phyloP scores from a whole-genome alignment of 2,329 filamentous ascomycete genomes.

The Emmonsiellopsis sp. region DNA sequence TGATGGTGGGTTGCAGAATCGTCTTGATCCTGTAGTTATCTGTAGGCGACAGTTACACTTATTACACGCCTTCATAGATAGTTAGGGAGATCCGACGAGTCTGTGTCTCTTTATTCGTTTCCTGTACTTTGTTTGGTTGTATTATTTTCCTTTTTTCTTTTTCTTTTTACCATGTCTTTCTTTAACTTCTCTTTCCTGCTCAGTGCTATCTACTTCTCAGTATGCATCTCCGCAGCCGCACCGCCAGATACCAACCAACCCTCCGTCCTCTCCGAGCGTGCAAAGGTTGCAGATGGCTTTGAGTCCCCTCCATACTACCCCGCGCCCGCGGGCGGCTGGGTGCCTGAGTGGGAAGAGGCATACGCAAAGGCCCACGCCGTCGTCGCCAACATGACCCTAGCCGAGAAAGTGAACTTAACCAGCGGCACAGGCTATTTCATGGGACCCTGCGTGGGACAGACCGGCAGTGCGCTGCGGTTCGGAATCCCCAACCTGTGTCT shows the following conservation, averaged over 20 bases:
- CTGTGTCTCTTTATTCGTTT: slow-evolving; percentile 10
- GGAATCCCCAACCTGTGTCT: slow-evolving; percentile 64
- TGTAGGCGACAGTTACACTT: too few species aligned
- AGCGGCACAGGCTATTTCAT: slow-evolving; percentile 62
- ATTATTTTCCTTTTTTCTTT: background rate
- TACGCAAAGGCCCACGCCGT: slow-evolving; percentile 60
- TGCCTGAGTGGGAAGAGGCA: slow-evolving; percentile 56
- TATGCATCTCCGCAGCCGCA: background rate
- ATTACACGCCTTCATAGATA: too few species aligned
- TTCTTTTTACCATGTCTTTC: background rate
- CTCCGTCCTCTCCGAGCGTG: background rate
- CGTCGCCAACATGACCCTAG: slow-evolving; percentile 67
- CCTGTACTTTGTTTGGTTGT: slow-evolving; percentile 1
- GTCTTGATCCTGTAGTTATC: too few species aligned
- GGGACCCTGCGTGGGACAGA: slow-evolving; percentile 68
- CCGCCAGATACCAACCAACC: background rate
- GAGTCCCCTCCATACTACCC: slow-evolving; percentile 57
- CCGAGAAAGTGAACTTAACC: slow-evolving; percentile 71
- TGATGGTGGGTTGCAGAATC: too few species aligned
- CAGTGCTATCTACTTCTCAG: background rate
- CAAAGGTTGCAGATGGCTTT: slow-evolving; percentile 11
- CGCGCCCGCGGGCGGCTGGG: slow-evolving; percentile 62
- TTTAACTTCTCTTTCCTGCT: background rate
- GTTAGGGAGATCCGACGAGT: too few species aligned
- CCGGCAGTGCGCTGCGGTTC: slow-evolving; percentile 59